Evolutionary conservation across 2,329 filamentous ascomycete species (phyloP), one percentile per base, ranked within the genome.

Genomic region (Monilinia fructigena): DNA sequence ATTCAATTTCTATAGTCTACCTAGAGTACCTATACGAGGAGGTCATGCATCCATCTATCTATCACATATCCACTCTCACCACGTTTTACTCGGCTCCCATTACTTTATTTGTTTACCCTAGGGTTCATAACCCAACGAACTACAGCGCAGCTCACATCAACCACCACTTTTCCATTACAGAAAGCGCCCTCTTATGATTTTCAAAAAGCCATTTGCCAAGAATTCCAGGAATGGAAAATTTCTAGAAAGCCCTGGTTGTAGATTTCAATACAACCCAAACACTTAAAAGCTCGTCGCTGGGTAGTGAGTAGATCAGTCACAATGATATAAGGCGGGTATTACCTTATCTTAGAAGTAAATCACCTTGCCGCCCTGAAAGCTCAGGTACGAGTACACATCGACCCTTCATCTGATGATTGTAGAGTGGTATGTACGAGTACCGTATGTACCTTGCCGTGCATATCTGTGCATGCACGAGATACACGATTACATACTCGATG

Each of bases 1-100:
- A 6, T 35, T 35, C 31, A 5, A 1, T 35, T 35, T 35, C 31
- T 35, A 8, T 8, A 35, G 18, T 20, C 10, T 40, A 20, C 47
- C n/a, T 31, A n/a, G 47, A 54, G 31, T 52, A 23, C 35, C 14
- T 54, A 63, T 63, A 63, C 60, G 60, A 54, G 60, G 11, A n/a
- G 8, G 23, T 16, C 20, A 54, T 54, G 48, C 35, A 63, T 28
- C 26, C 31, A 18, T 42, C 11, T 42, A 48, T 42, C 35, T 4
- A 31, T 54, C 35, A 42, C 35, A 55, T 31, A 20, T 62, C 47
- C 59, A 62, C 31, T 42, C 59, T 10, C 28, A 26, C 60, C 60
- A 63, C 60, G 60, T 63, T 63, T 63, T 63, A 20, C 50, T 63
- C n/a, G 50, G 31, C 60, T 16, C 50, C 35, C 50, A 55, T 47